Evolutionary conservation across 2,329 filamentous ascomycete genomes (phyloP).

Genomic region (Ilyonectria robusta): DNA sequence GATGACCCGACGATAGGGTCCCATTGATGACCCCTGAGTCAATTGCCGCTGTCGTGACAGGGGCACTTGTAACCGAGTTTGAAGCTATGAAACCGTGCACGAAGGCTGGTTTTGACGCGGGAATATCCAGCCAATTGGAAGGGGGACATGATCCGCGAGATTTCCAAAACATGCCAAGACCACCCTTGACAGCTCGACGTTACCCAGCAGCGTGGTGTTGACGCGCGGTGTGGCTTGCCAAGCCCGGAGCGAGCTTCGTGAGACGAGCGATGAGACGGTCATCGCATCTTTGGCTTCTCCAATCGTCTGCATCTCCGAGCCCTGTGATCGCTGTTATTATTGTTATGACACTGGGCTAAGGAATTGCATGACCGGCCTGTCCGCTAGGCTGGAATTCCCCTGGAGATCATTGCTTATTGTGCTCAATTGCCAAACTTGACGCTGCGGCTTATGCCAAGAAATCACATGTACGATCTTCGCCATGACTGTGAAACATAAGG

Average conservation of each 20-base stretch:
- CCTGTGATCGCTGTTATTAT: not conserved
- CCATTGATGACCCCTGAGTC: not conserved
- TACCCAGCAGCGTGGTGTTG: conserved; percentile 3
- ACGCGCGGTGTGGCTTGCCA: conserved; percentile 7
- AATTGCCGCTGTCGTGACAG: not conserved
- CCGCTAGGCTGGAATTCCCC: too few relatives aligned
- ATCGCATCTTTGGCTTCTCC: not conserved
- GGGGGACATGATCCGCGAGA: not conserved
- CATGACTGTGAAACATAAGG: too few relatives aligned
- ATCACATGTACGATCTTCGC: too few relatives aligned
- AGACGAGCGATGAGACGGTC: not conserved
- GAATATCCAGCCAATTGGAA: conserved; percentile 4
- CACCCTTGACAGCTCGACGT: not conserved
- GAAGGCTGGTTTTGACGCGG: not conserved
- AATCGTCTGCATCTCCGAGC: not conserved
- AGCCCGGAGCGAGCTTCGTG: not conserved
- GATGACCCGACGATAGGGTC: not conserved
- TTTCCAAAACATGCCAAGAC: not conserved
- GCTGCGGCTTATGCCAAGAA: too few relatives aligned
- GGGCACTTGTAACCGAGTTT: not conserved
- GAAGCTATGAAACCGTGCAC: conserved; percentile 1
- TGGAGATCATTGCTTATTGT: too few relatives aligned
- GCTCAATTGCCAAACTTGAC: too few relatives aligned
- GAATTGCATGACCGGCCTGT: not conserved
- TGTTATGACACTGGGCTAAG: not conserved